A percentile compares a stretch with the other conserved stretches of the same genome.
phyloP scores from a whole-genome alignment of 345 rosid species.

The Hypericum androsaemum region DNA sequence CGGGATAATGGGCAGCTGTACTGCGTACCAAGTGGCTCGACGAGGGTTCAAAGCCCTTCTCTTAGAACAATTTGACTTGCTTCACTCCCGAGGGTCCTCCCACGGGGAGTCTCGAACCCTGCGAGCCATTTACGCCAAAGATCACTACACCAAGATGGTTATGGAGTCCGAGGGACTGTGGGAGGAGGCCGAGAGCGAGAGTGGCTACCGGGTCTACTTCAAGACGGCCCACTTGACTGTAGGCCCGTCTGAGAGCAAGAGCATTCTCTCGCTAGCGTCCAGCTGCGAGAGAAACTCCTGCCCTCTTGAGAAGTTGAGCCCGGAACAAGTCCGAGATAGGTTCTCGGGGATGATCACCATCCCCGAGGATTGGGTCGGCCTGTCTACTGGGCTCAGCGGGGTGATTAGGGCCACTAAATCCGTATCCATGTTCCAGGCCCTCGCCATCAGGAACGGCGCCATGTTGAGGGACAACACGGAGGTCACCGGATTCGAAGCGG shows the following conservation, averaged over 20 bases:
- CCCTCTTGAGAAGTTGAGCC: constrained; percentile 30
- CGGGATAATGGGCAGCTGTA: constrained; percentile 81
- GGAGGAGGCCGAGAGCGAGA: constrained; percentile 57
- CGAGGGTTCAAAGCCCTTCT: constrained; percentile 53
- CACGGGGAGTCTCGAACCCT: constrained; percentile 97
- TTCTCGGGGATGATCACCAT: constrained; percentile 44
- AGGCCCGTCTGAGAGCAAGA: constrained; percentile 40
- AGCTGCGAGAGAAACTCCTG: constrained; percentile 37
- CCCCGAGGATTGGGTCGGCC: constrained; percentile 70
- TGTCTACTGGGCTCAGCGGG: constrained; percentile 53
- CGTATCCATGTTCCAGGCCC: constrained; percentile 72
- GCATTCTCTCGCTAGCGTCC: constrained; percentile 37
- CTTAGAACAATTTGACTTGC: constrained; percentile 76
- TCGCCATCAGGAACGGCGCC: constrained; percentile 49
- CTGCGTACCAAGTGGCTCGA: constrained; percentile 63
- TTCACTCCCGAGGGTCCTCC: constrained; percentile 87
- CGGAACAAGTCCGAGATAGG: constrained; percentile 20
- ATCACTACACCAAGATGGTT: constrained; percentile 54
- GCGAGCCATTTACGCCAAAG: constrained; percentile 65
- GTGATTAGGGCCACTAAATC: constrained; percentile 86
- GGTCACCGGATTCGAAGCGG: constrained; percentile 38
- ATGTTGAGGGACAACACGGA: constrained; percentile 51
- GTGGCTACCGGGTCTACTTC: constrained; percentile 68
- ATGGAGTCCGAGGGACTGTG: constrained; percentile 41
- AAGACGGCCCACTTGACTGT: constrained; percentile 54